Base-by-base conservation (phyloP, 352 stramenopile species). In the Pythium aphanidermatum region DNA sequence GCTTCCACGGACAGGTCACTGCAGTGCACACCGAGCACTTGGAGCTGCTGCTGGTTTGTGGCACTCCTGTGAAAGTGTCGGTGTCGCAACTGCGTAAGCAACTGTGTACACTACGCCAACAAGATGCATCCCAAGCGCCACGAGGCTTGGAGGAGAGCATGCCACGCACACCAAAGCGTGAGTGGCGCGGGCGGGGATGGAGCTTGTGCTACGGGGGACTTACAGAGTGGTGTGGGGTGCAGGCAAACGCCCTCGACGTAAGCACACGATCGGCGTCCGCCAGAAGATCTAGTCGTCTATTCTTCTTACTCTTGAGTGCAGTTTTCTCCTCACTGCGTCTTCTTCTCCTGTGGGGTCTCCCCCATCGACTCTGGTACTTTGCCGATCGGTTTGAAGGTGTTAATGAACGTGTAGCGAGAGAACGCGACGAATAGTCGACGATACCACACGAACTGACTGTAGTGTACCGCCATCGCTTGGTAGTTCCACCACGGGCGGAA, bases 401-500 rank as follows among this genome's bases (percentile, higher is more conserved):
- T 97, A 37, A 96, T 75, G 60, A 96, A 98, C 13, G 92, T 97
- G 60, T 98, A 98, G 30, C 90, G 78, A 26, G 85, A 97, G 54
- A 98, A 98, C 9, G 84, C 35, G n/a, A 98, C 85, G 54, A 96
- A 97, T 6, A 98, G 69, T n/a, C 89, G 83, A 33, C 95, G 86
- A 60, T 97, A 98, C 95, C 95, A 98, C 23, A 98, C 92, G 58
- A 97, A 98, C 65, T 98, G 95, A 57, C 81, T 96, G 21, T 61
- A 42, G 51, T 98, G 95, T 26, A 92, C 68, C 33, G 79, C 70
- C 92, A 98, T 98, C 1, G 85, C 86, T 12, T 65, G 75, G 76
- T 96, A 97, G 46, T 89, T 95, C 68, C 68, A 87, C 50, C 49
- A 65, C 26, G 78, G 74, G 4, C 59, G 64, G 46, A 68, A 79